These are phyloP conservation scores for Macrolepiota albuminosa DNA, from an alignment of 768 basidiomycete species.

Conservation along the genomic window DNA sequence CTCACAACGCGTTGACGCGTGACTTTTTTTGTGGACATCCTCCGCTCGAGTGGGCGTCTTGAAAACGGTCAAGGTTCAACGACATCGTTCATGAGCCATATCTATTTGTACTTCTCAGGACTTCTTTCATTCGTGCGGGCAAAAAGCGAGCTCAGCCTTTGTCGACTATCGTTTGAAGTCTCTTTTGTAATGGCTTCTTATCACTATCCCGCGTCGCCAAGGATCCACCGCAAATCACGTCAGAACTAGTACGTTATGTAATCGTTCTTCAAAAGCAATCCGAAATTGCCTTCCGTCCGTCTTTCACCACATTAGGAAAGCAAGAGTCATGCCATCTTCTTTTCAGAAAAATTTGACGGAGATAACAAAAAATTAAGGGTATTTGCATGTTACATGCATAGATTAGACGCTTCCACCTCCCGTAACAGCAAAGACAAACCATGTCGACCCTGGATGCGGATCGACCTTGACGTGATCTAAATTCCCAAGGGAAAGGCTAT, in stretches of 20 bases:
- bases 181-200: neutral
- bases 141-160: neutral
- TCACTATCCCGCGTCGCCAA: neutral
- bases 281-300: neutral
- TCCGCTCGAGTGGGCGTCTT: no score
- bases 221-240: neutral
- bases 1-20: neutral
- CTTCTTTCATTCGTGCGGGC: neutral
- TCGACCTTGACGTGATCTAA: neutral
- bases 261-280: neutral
- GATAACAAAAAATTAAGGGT: neutral
- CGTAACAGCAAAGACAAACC: neutral
- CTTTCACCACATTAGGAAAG: neutral
- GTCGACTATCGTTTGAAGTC: neutral
- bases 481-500: neutral
- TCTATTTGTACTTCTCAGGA: neutral
- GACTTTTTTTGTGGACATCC: neutral
- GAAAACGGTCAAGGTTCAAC: neutral
- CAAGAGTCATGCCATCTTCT: neutral
- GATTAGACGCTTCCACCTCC: neutral
- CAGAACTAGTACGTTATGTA: neutral
- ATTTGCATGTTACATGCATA: neutral
- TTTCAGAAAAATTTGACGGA: neutral
- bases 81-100: neutral
- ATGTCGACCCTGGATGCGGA: neutral